Evolutionary conservation across 371 early-diverging fungal species (phyloP).

Genomic region (Mortierella polycephala): DNA sequence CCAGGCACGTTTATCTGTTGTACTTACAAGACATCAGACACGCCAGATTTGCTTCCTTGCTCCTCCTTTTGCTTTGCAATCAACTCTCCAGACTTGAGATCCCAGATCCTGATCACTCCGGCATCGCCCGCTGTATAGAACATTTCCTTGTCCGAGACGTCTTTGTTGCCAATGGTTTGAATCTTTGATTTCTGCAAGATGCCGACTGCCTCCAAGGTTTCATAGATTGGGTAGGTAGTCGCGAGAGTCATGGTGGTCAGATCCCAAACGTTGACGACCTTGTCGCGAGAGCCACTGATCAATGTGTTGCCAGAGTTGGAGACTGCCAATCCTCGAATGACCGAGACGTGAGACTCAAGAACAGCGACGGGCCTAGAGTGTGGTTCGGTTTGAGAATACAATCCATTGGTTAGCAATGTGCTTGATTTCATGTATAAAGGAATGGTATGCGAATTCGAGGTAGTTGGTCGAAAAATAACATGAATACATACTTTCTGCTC

Average conservation of each 20-base stretch:
- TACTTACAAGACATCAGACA: constrained; percentile 72
- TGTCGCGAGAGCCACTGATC: constrained; percentile 94
- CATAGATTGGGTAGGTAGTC: constrained; percentile 90
- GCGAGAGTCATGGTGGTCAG: constrained; percentile 71
- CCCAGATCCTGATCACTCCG: constrained; percentile 80
- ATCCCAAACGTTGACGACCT: constrained; percentile 94
- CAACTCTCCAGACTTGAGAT: constrained; percentile 69
- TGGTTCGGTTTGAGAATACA: too few species aligned
- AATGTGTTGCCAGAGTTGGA: constrained; percentile 77
- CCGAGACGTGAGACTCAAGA: constrained; percentile 89
- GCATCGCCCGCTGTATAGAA: constrained; percentile 89
- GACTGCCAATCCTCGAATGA: constrained; percentile 90
- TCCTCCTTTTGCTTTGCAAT: constrained; percentile 69
- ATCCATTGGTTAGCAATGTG: too few species aligned
- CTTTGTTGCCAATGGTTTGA: constrained; percentile 54
- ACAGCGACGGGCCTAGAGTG: constrained; percentile 72
- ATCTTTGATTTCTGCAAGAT: constrained; percentile 60
- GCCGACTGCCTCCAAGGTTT: constrained; percentile 82
- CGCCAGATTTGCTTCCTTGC: constrained; percentile 71
- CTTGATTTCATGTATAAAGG: too few species aligned
- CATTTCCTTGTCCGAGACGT: constrained; percentile 58
- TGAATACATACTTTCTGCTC: constrained; percentile 62
- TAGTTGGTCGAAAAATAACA: background rate
- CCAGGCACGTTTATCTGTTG: background rate
- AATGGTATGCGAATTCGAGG: too few species aligned